Base-by-base conservation (phyloP, 2,329 filamentous ascomycete genomes). In the Neofusicoccum umdonicola region DNA sequence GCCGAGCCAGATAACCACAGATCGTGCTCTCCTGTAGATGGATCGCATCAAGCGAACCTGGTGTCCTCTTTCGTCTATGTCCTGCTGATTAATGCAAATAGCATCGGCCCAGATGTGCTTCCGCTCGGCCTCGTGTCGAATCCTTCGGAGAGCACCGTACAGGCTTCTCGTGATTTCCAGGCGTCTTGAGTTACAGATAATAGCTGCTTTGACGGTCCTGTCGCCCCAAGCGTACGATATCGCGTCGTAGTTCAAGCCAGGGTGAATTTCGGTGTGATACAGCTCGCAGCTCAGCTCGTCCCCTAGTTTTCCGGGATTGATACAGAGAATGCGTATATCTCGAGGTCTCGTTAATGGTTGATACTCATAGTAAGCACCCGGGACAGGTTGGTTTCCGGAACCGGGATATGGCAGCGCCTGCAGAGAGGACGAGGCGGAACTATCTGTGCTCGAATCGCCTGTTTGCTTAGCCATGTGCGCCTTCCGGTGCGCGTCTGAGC, bases 171-270 rank as follows among this genome's bases (percentile, higher is more conserved):
- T 66, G 17, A 67, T 64, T 13, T 31, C 11, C n/a, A 54, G 34
- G 3, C 50, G 50, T 37, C 34, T 17, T 5, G 34, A 34, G 50
- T 19, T 54, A 34, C 50, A 54, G 4, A 12, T 13, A 13, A 66
- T 44, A 2, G 15, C 12, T 9, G 35, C 22, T 4, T 11, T 51
- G 6, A 22, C 4, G 15, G 15, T 44, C 13, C n/a, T 34, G 4
- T 63, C 66, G 6, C 67, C 66, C 67, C 67, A 68, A 22, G 60
- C 62, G 41, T 68, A 68, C 2, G 66, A 68, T 12, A 68, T 34
- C n/a, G 64, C 66, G 52, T 66, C 47, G 17, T 65, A 61, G 11
- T 50, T 35, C 13, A 13, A n/a, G n/a, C 34, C 35, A 9, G 54
- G 13, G 9, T 44, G 12, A n/a, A 58, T 42, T 9, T 27, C 27